Base-by-base conservation (phyloP, 108 stramenopile genomes). In the Cyclotella baltica region DNA sequence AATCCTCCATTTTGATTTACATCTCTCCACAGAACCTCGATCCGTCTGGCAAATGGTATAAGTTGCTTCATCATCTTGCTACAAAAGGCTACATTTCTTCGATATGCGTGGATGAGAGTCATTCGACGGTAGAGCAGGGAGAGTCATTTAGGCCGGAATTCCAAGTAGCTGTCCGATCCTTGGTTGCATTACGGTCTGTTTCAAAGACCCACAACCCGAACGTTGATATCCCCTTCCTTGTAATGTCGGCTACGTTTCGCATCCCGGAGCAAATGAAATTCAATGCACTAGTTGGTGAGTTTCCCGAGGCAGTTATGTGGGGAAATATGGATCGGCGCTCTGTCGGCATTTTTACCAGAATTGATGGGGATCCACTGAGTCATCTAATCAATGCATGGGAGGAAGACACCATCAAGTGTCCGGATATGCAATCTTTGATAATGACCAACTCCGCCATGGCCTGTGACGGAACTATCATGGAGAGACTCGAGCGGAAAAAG, bases 141-240 rank as follows among this genome's bases (percentile, higher is more conserved):
- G 68, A 69, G 18, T 52, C 68, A 16, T 69, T 69, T 10, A 8
- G 68, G 0, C 68, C 68, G 30, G 68, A 69, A 30, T 69, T 69
- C 50, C 50, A 52, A 50, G 29, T 19, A 1, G 68, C 68, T 11
- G 50, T 69, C 19, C 22, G 15, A 27, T 52, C 48, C 15, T 43
- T 43, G 13, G 13, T 11, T 43, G 40, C 40, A 13, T 43, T 43
- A 13, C 40, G 40, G 40, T 43, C 40, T 8, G 13, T 43, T 11
- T 43, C 40, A 13, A 43, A 43, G 40, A 43, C 40, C 13, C 40
- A 43, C 13, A 8, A 43, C 40, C 40, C 40, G 8, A 13, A 43
- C 10, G 10, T 11, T 43, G 40, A 69, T n/a, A 27, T 53, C 23
- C 51, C 50, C 16, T 30, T 50, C 0, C 31, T 69, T n/a, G 29